Conservation (phyloP, 225 moss, liverwort and hornwort genomes). For the Takakia lepidozioides region DNA sequence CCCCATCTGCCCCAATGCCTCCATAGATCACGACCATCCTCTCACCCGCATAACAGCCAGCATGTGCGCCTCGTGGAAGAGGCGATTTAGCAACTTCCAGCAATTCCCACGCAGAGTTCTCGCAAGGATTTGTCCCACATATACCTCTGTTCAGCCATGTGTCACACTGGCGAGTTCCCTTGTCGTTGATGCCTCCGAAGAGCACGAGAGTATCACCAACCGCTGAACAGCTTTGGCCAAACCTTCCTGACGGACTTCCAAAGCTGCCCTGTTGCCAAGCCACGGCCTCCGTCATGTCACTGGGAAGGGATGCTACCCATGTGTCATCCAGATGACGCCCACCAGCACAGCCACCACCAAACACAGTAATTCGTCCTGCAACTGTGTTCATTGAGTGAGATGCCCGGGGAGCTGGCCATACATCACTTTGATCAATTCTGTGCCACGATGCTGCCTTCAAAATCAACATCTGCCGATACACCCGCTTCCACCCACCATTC, state of each 20-base stretch:
- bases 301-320: conserved; percentile 65
- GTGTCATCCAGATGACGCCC: conserved; percentile 91
- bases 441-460: conserved; percentile 68
- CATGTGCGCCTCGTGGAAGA: conserved; percentile 76
- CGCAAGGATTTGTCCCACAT: conserved; percentile 5
- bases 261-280: conserved; percentile 42
- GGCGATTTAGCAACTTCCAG: conserved; percentile 54
- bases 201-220: conserved; percentile 62
- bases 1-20: conserved; percentile 62
- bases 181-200: conserved; percentile 89
- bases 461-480: conserved; percentile 83
- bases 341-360: conserved; percentile 46
- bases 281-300: conserved; percentile 38
- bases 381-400: conserved; percentile 64
- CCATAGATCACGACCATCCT: conserved; percentile 70
- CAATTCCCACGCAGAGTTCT: conserved; percentile 47
- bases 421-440: conserved; percentile 55
- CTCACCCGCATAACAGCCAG: conserved; percentile 72
- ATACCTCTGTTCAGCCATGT: conserved; percentile 59
- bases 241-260: conserved; percentile 70
- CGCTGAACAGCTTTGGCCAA: conserved; percentile 75
- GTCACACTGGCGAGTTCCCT: conserved; percentile 71
- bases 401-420: conserved; percentile 61
- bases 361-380: conserved; percentile 39
- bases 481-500: conserved; percentile 68